phyloP scores from a whole-genome alignment of 2,329 filamentous ascomycete genomes.

The Graphilbum fragrans region DNA sequence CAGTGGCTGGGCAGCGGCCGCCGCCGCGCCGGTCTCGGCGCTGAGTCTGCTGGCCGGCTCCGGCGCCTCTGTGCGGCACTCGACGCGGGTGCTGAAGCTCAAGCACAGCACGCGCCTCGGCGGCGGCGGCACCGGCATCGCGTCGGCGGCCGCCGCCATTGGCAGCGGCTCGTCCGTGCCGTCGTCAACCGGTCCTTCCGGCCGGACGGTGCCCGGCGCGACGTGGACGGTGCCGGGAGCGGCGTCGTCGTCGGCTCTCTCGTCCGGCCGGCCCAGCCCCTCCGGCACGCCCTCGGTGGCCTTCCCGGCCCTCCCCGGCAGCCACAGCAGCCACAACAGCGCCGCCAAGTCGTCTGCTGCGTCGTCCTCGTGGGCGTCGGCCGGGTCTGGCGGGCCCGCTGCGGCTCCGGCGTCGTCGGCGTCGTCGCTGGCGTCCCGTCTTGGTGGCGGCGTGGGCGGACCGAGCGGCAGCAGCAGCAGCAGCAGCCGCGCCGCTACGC shows the following conservation, averaged over 20 bases:
- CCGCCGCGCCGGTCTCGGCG: slow-evolving; percentile 42
- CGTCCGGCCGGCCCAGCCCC: too few species aligned
- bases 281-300: slow-evolving; percentile 18
- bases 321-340: slow-evolving; percentile 3
- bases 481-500: not conserved
- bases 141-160: slow-evolving; percentile 5
- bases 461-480: not conserved
- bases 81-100: slow-evolving; percentile 42
- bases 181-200: slow-evolving; percentile 3
- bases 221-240: slow-evolving; percentile 13
- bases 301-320: slow-evolving; percentile 30
- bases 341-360: not conserved
- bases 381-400: slow-evolving; percentile 6
- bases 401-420: slow-evolving; percentile 8
- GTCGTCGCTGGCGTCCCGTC: slow-evolving; percentile 8
- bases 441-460: slow-evolving; percentile 5
- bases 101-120: slow-evolving; percentile 43
- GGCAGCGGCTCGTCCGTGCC: slow-evolving; percentile 8
- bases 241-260: slow-evolving; percentile 9
- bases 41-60: slow-evolving; percentile 24
- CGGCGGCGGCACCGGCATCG: slow-evolving; percentile 19
- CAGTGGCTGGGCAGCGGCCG: slow-evolving; percentile 48
- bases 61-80: slow-evolving; percentile 30
- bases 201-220: slow-evolving; percentile 9
- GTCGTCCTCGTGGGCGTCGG: slow-evolving; percentile 12